Conservation (phyloP, 495 filamentous ascomycete species). For the Podospora australis region DNA sequence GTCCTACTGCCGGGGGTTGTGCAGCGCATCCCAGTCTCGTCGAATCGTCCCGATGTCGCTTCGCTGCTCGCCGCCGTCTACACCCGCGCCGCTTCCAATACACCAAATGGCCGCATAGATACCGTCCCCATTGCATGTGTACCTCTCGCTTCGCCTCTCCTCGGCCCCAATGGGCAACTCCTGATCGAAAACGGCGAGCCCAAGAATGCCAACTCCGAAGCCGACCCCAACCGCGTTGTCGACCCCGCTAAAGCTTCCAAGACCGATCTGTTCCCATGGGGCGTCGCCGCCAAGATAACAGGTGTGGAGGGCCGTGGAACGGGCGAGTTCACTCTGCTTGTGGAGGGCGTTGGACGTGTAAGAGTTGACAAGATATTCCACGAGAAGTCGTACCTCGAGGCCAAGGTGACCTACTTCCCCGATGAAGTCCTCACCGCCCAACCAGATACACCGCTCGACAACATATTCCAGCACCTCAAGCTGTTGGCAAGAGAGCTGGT, state of each 20-base stretch:
- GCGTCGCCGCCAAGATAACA: slow-evolving; percentile 72
- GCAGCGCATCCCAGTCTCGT: slow-evolving; percentile 62
- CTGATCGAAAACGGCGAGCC: slow-evolving; percentile 51
- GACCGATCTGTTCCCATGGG: slow-evolving; percentile 68
- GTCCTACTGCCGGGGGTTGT: slow-evolving; percentile 79
- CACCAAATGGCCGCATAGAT: slow-evolving; percentile 54
- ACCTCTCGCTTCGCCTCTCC: slow-evolving; percentile 63
- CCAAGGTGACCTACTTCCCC: slow-evolving; percentile 52
- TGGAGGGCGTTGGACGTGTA: slow-evolving; percentile 78
- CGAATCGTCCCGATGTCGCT: slow-evolving; percentile 73
- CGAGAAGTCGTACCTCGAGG: slow-evolving; percentile 83
- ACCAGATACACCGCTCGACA: slow-evolving; percentile 38
- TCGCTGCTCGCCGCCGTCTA: slow-evolving; percentile 74
- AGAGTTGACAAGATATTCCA: slow-evolving; percentile 65
- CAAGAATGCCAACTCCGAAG: slow-evolving; percentile 23
- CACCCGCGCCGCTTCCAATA: slow-evolving; percentile 55
- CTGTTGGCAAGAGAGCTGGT: slow-evolving; percentile 77
- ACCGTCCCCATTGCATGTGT: slow-evolving; percentile 73
- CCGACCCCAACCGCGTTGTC: slow-evolving; percentile 29
- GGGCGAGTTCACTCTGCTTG: slow-evolving; percentile 72
- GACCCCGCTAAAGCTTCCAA: slow-evolving; percentile 50
- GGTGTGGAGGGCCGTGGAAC: slow-evolving; percentile 73
- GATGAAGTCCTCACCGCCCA: slow-evolving; percentile 54
- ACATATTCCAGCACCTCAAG: slow-evolving; percentile 70
- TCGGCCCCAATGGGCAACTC: slow-evolving; percentile 63